These are phyloP conservation scores for Amphicarpaea edgeworthii DNA, from an alignment of 306 rosid species.

Conservation along the genomic window DNA sequence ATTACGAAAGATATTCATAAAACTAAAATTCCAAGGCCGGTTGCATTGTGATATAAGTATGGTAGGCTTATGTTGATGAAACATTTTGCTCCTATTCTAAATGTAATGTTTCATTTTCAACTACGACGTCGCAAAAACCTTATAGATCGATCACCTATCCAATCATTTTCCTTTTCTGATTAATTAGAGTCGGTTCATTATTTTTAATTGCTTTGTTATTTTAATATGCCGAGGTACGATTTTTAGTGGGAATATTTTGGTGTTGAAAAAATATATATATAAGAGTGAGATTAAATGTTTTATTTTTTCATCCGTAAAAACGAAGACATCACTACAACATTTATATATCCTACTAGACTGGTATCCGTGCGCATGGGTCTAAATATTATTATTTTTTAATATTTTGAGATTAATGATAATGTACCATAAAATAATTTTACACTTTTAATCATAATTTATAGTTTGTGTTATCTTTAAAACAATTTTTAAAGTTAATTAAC, in stretches of 20 bases:
- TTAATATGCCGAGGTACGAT: background rate
- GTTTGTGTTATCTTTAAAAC: too few relatives aligned
- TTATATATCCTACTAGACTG: too few relatives aligned
- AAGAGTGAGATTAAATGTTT: too few relatives aligned
- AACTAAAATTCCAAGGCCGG: conserved; percentile 27
- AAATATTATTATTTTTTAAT: too few relatives aligned
- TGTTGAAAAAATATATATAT: too few relatives aligned
- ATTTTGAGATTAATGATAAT: too few relatives aligned
- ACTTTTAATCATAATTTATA: too few relatives aligned
- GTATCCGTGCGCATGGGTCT: too few relatives aligned
- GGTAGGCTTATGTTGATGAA: conserved; percentile 35
- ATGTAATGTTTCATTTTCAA: conserved; percentile 7
- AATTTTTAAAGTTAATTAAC: too few relatives aligned
- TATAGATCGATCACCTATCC: background rate
- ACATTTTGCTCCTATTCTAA: conserved; percentile 31
- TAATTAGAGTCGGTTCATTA: background rate
- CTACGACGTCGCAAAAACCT: background rate
- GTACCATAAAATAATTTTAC: too few relatives aligned
- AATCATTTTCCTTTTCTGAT: background rate
- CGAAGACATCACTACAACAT: too few relatives aligned
- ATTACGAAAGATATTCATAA: conserved; percentile 40
- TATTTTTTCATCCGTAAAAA: too few relatives aligned
- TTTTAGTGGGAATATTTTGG: background rate
- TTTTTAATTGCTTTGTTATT: conserved; percentile 9
- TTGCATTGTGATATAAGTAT: conserved; percentile 20